Base-by-base conservation (phyloP, 164 flowering plant genomes). In the Nymphaea thermarum region DNA sequence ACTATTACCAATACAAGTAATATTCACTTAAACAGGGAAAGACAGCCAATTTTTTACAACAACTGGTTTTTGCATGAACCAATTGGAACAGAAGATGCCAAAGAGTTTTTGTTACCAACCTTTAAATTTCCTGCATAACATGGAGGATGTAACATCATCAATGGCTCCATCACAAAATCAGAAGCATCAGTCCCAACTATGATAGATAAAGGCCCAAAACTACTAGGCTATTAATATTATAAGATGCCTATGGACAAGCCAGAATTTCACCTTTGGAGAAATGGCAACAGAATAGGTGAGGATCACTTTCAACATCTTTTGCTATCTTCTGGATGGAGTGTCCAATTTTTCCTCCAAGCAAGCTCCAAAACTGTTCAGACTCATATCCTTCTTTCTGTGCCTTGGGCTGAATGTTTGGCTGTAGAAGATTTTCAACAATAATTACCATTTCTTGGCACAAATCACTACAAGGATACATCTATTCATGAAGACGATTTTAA, bases 321-420 rank as follows among this genome's bases (percentile, higher is more conserved):
- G 59, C 78, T 75, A 89, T 82, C 83, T 90, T 95, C 75, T 95
- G 93, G 78, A 85, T 85, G 6, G 94, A 76, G 73, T 84, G 86
- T 80, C 92, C 99, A 67, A 83, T 74, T 82, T 92, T 95, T 67
- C 89, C 97, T 70, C 97, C 98, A 68, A 95, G 74, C 72, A 92
- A 73, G n/a, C 82, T 85, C 99, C 99, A 95, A 71, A 92, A 95
- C 65, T 83, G 92, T 72, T 95, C 98, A 66, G 83, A 75, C 75
- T 95, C 99, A 43, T 88, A 53, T 65, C 98, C 98, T 78, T 92
- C 99, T 72, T 90, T 95, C 76, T 81, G 96, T 71, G 90, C 72
- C 78, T 77, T 92, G 60, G 84, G 77, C 70, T 90, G 99, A 51
- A 79, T 67, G 78, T 95, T 84, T 69, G 97, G 99, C 99, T 95